Evolutionary conservation across 768 basidiomycete genomes (phyloP).

Genomic region (Tubosaeta sp.): DNA sequence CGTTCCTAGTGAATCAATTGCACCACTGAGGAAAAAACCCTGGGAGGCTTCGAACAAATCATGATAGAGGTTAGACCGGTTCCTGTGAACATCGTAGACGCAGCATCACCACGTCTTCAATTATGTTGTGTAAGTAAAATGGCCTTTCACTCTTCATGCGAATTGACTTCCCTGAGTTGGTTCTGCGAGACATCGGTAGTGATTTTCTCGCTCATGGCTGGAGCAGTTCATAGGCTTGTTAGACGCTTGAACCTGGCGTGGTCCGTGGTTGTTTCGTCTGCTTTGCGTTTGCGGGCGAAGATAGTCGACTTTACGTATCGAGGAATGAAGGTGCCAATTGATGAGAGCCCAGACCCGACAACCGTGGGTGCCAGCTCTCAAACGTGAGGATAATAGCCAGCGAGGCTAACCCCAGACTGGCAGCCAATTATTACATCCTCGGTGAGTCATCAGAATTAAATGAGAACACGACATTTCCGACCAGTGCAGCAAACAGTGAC

Average conservation of each 20-base stretch:
- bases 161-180: slow-evolving; percentile 3
- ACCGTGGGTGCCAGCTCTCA: slow-evolving; percentile 10
- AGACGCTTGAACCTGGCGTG: not conserved
- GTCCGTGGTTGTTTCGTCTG: not conserved
- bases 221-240: not conserved
- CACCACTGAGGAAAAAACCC: slow-evolving; percentile 55
- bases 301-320: slow-evolving; percentile 5
- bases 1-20: slow-evolving; percentile 52
- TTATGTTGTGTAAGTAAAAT: slow-evolving; percentile 11
- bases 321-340: not conserved
- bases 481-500: not conserved
- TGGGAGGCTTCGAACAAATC: slow-evolving; percentile 46
- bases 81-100: not conserved
- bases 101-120: not conserved
- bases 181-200: slow-evolving; percentile 3
- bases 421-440: slow-evolving; percentile 8
- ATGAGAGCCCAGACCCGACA: not conserved
- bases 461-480: not conserved
- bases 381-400: not conserved
- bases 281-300: not conserved
- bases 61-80: slow-evolving; percentile 17
- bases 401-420: not conserved
- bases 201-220: not conserved
- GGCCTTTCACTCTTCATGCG: not conserved
- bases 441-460: slow-evolving; percentile 16